Evolutionary conservation across 495 filamentous ascomycete species (phyloP), one percentile per base, ranked within the genome.

Genomic region (Schizothecium vesticola): DNA sequence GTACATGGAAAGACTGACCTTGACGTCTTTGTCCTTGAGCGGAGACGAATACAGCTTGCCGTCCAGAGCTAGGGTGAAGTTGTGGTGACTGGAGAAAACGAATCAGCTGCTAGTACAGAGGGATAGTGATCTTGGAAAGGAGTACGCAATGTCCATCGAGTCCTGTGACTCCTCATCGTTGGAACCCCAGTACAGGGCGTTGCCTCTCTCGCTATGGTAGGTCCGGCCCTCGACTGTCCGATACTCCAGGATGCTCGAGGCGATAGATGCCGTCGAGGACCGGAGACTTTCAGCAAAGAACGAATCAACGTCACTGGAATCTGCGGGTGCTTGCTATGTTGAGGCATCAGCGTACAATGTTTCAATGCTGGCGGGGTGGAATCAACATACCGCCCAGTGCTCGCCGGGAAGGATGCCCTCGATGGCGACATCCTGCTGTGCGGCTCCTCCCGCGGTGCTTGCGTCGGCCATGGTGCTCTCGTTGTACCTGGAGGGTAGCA

Each of bases 21-120:
- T 61, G 24, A 69, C 7, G 6, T 29, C 33, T 9, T 85, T 73
- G 1, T 77, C 58, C 6, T 71, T 72, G 4, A 92, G 70, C 4
- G 89, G 89, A 0, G 89, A 85, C 2, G 86, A 76, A 70, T 80
- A 84, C 1, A 90, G 80, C 56, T 82, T 82, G 7, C 86, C 87
- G 26, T 83, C 85, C 1, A 88, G 77, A 6, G 83, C 69, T 10
- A 81, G 72, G 10, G 74, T 79, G 66, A 76, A 67, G 55, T 70
- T 64, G 66, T 81, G 78, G 61, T 81, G 80, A 26, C 77, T 80
- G 55, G 8, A 36, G 12, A 6, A 10, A 24, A n/a, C 5, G 0
- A 43, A 57, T 55, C 55, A 58, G 25, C 36, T 0, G 0, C 3
- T 5, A 25, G 9, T 28, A 3, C 4, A 16, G 33, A 36, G 2